Evolutionary conservation across 331 rosid species (phyloP), one percentile per base, ranked within the genome.

Genomic region (Dryas integrifolia): DNA sequence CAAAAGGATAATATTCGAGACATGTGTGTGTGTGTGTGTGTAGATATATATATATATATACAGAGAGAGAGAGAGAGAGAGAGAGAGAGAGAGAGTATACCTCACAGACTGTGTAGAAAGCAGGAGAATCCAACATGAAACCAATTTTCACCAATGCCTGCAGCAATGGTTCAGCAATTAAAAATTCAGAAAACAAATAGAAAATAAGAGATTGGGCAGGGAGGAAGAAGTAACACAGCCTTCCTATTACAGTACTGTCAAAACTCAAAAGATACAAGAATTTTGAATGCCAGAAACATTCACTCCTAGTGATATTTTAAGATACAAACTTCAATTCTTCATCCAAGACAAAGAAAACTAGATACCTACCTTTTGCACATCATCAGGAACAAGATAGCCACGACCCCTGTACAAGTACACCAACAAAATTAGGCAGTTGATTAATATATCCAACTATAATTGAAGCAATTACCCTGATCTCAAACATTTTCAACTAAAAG

Each of bases 51-150:
- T 21, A 21, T 21, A 21, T 21, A 21, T 21, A 21, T 21, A 21
- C 0, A 21, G 9, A 44, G 9, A 44, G 9, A 44, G 6, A 44
- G 47, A 44, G 47, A 44, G 47, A 44, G 6, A 44, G 47, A 44
- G 47, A 44, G 47, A 44, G 47, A 44, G 47, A 44, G 47, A 44
- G 47, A 44, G 47, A 44, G 35, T 30, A 70, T 85, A 91, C 96
- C 96, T 89, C 97, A 0, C 97, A 91, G 62, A 76, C 96, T 67
- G 96, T 78, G 84, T 81, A 90, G 76, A 92, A 92, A 26, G 96
- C 93, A 69, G 96, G 98, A 79, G 98, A 85, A 82, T 92, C 98
- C 85, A 92, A 82, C 75, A 58, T 81, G 88, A 88, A 90, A 65
- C 96, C 98, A 77, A 90, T 79, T 82, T 87, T 91, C 57, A 73